Evolutionary conservation across 1,284 basidiomycete species (phyloP), one percentile per base, ranked within the genome.

Genomic region (Malassezia obtusa): DNA sequence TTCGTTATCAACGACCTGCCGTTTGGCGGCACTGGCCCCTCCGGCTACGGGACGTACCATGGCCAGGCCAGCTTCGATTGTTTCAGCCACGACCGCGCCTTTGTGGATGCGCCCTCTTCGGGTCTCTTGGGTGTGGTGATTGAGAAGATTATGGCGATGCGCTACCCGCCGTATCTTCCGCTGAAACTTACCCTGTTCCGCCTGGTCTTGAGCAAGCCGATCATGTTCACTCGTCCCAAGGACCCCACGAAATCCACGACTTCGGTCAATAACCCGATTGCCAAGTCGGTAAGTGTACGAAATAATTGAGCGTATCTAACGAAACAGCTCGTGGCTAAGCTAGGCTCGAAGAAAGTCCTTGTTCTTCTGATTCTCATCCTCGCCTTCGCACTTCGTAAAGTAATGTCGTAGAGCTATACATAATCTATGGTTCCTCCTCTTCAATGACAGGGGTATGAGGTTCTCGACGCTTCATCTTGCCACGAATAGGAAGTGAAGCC

Each of bases 1-100:
- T 82, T 80, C 58, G 82, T 81, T 12, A 76, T 75, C 40, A 65
- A 81, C 12, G 70, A 77, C 2, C 76, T 82, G 52, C 83, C 83
- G 49, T 79, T 65, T 77, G 82, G 53, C 61, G 82, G 46, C 58
- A 75, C 53, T 66, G 79, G 61, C 31, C 77, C 74, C 19, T 52
- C 64, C 74, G 79, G 74, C 17, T 68, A 80, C 59, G 80, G 80
- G 5, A 57, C 58, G 28, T 79, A 80, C 65, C 71, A 77, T 39
- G 75, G 79, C 44, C 77, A 78, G 62, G 64, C 75, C 35, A 73
- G 73, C 33, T 81, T 78, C 62, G 77, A 81, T 46, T 71, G 68
- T 31, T 81, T 80, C 67, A 77, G 77, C 2, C 78, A 81, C 60
- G 55, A 68, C 38, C 77, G 80, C 14, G 72, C 75, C 22, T 76